Evolutionary conservation across 257 asterid genomes (phyloP).

Genomic region (Paulownia fortunei): DNA sequence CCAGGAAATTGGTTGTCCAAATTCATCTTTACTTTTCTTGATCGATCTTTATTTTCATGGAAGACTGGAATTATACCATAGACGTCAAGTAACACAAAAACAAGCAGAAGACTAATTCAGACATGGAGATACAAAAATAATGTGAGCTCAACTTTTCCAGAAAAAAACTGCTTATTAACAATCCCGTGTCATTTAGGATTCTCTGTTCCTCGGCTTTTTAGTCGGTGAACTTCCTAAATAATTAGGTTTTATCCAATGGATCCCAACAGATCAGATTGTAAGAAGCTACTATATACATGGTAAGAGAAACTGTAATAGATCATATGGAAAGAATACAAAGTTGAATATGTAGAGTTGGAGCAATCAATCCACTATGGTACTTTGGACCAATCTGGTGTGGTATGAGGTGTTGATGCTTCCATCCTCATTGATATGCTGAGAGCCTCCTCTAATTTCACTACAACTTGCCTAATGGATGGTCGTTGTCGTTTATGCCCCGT

Average conservation of each 20-base stretch:
- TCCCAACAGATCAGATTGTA: background rate
- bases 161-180: background rate
- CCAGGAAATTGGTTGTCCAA: no score
- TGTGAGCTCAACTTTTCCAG: background rate
- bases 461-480: slow-evolving; percentile 33
- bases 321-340: no score
- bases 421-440: slow-evolving; percentile 30
- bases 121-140: background rate
- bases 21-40: no score
- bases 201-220: no score
- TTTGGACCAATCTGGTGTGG: slow-evolving; percentile 18
- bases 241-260: background rate
- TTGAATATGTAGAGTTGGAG: no score
- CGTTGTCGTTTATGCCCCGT: slow-evolving; percentile 30
- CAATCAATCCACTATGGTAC: background rate
- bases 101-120: no score
- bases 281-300: background rate
- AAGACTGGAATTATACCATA: no score
- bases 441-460: slow-evolving; percentile 30
- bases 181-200: background rate
- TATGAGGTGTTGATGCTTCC: no score
- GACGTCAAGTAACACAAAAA: no score
- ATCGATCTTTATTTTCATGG: no score
- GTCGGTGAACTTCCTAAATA: no score
- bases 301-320: background rate